Conservation (phyloP, 805 yeast genomes). For the Wickerhamomyces pijperi region DNA sequence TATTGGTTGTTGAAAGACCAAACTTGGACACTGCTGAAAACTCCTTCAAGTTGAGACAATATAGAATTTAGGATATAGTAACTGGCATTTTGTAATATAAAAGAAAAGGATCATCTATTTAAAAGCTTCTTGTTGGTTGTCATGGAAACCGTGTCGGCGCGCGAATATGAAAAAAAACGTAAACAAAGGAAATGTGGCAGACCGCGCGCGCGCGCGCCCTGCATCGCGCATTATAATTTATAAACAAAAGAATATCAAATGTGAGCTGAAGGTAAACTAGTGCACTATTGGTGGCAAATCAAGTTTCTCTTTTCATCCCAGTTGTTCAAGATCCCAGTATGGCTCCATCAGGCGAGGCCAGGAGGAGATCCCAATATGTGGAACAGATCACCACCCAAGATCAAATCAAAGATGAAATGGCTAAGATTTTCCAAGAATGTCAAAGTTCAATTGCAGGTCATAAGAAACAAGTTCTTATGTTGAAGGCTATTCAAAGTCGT, state of each 20-base stretch:
- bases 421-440: slow-evolving; percentile 70
- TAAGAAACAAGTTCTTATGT: slow-evolving; percentile 54
- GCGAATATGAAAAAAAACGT: neutral
- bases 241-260: too few species aligned
- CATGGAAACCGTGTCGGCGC: neutral
- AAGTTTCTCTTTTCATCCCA: too few species aligned
- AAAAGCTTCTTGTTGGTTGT: neutral
- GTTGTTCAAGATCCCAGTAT: neutral
- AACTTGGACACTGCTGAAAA: slow-evolving; percentile 43
- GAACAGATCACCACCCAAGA: slow-evolving; percentile 19
- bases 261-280: too few species aligned
- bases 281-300: too few species aligned
- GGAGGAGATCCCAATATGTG: slow-evolving; percentile 7
- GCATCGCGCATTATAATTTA: too few species aligned
- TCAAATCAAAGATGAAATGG: slow-evolving; percentile 36
- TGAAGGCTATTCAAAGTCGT: slow-evolving; percentile 46
- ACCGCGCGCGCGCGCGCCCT: too few species aligned
- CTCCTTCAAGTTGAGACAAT: slow-evolving; percentile 54
- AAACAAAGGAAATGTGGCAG: neutral
- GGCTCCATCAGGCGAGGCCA: slow-evolving; percentile 2
- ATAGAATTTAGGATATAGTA: slow-evolving; percentile 34
- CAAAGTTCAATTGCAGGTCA: slow-evolving; percentile 69
- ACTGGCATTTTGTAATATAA: too few species aligned
- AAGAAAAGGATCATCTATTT: too few species aligned
- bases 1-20: slow-evolving; percentile 73